Conservation (phyloP, 208 protist genomes). For the Trypanosoma grayi region DNA sequence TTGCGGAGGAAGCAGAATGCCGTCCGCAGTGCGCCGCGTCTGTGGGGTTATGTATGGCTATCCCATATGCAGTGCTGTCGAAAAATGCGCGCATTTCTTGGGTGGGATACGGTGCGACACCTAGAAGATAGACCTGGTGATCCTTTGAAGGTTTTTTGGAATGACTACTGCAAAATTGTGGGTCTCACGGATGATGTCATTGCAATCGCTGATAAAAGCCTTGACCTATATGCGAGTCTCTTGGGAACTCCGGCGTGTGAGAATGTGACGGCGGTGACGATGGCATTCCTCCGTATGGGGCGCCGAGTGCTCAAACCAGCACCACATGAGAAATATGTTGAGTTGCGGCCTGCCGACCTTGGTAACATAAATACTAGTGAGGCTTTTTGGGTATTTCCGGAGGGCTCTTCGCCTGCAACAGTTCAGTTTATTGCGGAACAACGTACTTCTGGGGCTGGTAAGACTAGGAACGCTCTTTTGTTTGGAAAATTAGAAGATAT, state of each 20-base stretch:
- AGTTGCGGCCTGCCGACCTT: not conserved
- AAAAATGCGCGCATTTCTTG: conserved; percentile 7
- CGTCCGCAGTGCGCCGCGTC: too few relatives aligned
- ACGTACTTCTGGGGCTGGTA: not conserved
- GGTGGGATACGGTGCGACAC: not conserved
- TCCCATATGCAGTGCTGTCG: not conserved
- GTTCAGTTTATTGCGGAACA: conserved; percentile 17
- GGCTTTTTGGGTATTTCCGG: conserved; percentile 13
- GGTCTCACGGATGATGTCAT: not conserved
- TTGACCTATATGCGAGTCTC: conserved; percentile 13
- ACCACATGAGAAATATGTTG: conserved; percentile 4
- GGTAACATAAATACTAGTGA: not conserved
- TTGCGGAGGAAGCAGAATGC: too few relatives aligned
- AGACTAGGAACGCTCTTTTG: conserved; percentile 3
- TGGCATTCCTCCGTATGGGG: conserved; percentile 11
- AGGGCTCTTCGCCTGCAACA: conserved; percentile 4
- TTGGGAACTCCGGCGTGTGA: conserved; percentile 4
- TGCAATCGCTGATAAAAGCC: not conserved
- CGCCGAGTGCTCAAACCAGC: conserved; percentile 10
- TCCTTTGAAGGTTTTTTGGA: conserved; percentile 7
- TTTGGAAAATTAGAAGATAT: conserved; percentile 4
- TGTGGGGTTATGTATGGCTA: not conserved
- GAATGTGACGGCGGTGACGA: not conserved
- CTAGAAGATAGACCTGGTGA: not conserved
- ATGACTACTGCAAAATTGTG: conserved; percentile 12